Evolutionary conservation across 2,329 filamentous ascomycete genomes (phyloP).

Genomic region (Elsinoe australis): DNA sequence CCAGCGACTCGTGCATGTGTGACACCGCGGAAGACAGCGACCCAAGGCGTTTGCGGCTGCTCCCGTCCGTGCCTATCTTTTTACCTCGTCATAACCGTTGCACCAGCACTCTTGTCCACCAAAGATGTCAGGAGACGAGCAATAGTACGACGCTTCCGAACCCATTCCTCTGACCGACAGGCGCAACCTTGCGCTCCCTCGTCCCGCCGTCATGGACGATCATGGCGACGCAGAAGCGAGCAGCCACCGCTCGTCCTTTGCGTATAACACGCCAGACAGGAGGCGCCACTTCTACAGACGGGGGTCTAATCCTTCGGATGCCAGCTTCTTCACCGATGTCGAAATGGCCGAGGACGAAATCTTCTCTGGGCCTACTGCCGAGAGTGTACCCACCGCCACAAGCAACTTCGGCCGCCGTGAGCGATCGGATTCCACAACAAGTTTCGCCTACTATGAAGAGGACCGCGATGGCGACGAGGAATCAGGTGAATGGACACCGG

Average conservation of each 20-base stretch:
- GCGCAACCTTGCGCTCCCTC: not conserved
- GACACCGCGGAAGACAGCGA: no score
- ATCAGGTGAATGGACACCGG: constrained; percentile 41
- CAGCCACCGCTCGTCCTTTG: constrained; percentile 19
- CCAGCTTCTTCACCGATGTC: constrained; percentile 87
- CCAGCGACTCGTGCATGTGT: no score
- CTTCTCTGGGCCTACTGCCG: constrained; percentile 85
- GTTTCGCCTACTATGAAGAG: constrained; percentile 78
- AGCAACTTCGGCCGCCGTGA: constrained; percentile 78
- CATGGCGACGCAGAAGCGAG: constrained; percentile 6
- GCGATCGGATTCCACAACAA: constrained; percentile 75
- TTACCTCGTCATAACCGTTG: not conserved
- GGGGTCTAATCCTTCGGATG: constrained; percentile 50
- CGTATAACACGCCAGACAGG: constrained; percentile 20
- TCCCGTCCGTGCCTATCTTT: no score
- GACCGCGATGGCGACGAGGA: constrained; percentile 41
- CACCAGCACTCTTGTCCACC: not conserved
- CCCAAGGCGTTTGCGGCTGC: no score
- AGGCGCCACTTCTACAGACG: constrained; percentile 48
- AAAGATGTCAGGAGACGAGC: not conserved
- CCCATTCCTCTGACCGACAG: not conserved
- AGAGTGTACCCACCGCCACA: constrained; percentile 89
- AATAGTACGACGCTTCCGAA: not conserved
- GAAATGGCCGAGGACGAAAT: constrained; percentile 97
- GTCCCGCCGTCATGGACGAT: constrained; percentile 16